Base-by-base conservation (phyloP, 108 stramenopile species). In the Cyclotella atomus region DNA sequence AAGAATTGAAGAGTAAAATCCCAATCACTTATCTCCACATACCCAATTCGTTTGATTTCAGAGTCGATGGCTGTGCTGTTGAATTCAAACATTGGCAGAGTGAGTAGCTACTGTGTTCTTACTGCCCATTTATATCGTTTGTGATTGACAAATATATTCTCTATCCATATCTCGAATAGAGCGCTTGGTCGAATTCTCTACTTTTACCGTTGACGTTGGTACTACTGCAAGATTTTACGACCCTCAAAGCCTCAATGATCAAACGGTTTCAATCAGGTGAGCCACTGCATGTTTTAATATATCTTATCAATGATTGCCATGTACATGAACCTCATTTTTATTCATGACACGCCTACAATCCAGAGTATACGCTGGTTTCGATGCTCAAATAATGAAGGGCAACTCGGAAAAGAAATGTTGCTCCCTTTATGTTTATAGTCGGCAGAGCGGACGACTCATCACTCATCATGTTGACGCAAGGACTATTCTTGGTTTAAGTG, bases 11-110 rank as follows among this genome's bases (percentile, higher is more conserved):
- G 33, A 46, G 67, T 14, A 66, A 76, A 17, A 54, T 91, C 35
- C 88, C 90, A 0, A 45, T 65, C 8, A 76, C 77, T 6, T 91
- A 91, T 62, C 53, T 91, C 15, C 88, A 91, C 47, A 59, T 91
- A 2, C 84, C 86, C 29, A 34, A 34, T 24, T 46, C 57, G 20
- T 59, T 89, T 32, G 69, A 83, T 29, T 56, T 89, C 24, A 3
- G 12, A 12, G 73, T 89, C 4, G 25, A 65, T n/a, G 55, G 59
- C 0, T 19, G 77, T 12, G 21, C 19, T 0, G 46, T 81, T 30
- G 55, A 54, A 16, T 77, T 75, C 29, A 3, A 49, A 6, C n/a
- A 81, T 57, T 89, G 88, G 88, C 79, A 41, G 29, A 61, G 57
- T 59, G 57, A 27, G 57, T 59, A 52, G 5, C 0, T 3, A 59